These are phyloP conservation scores for Agapanthus africanus DNA, from an alignment of 106 monocot genomes.

Conservation along the genomic window DNA sequence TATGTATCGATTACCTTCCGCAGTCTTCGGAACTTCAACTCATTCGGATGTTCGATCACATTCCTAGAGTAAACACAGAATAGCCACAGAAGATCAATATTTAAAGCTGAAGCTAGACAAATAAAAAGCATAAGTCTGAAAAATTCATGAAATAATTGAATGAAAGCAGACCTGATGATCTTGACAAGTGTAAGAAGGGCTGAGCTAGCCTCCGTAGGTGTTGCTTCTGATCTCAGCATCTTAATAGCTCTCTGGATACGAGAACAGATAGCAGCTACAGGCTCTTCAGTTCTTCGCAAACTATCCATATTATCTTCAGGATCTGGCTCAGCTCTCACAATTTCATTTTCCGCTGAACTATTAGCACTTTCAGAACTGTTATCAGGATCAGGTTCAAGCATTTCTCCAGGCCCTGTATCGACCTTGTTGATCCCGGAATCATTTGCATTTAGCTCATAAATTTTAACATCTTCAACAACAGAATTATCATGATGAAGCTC, in stretches of 20 bases:
- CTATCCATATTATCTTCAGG: slow-evolving; percentile 14
- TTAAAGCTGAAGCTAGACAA: neutral
- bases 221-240: slow-evolving; percentile 45
- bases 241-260: slow-evolving; percentile 54
- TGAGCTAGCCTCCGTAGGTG: slow-evolving; percentile 35
- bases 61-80: slow-evolving; percentile 39
- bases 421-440: neutral
- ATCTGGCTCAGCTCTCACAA: slow-evolving; percentile 14
- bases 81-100: neutral
- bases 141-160: neutral
- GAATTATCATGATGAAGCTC: slow-evolving; percentile 37
- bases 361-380: slow-evolving; percentile 2
- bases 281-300: slow-evolving; percentile 55
- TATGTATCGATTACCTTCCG: slow-evolving; percentile 47
- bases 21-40: slow-evolving; percentile 62
- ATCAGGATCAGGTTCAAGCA: slow-evolving; percentile 40
- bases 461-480: too few relatives aligned
- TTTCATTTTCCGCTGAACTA: neutral
- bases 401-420: neutral
- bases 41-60: slow-evolving; percentile 74
- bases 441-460: too few relatives aligned
- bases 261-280: slow-evolving; percentile 48
- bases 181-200: slow-evolving; percentile 69
- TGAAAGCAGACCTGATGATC: slow-evolving; percentile 58
- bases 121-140: neutral